Evolutionary conservation across 2,329 filamentous ascomycete species (phyloP).

Genomic region (Botryotinia narcissicola): DNA sequence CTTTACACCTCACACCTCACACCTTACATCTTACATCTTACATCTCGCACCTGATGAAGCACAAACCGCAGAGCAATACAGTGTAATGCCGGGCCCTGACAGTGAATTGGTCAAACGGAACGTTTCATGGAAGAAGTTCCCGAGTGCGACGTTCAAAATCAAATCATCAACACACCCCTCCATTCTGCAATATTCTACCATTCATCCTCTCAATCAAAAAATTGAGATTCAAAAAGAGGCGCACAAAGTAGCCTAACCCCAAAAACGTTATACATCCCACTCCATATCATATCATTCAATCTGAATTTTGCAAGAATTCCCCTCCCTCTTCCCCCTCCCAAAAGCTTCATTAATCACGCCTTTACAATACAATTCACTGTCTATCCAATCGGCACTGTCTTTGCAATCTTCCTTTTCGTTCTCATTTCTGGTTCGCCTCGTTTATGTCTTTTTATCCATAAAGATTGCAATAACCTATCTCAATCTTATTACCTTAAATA

Average conservation of each 20-base stretch:
- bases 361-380: background rate
- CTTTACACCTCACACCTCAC: background rate
- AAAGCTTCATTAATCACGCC: background rate
- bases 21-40: background rate
- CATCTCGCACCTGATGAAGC: background rate
- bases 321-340: background rate
- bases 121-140: slow-evolving; percentile 18
- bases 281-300: background rate
- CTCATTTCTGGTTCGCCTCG: slow-evolving; percentile 3
- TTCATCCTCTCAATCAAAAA: slow-evolving; percentile 6
- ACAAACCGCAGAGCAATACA: slow-evolving; percentile 6
- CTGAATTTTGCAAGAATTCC: background rate
- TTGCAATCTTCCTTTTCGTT: slow-evolving; percentile 12
- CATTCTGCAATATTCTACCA: background rate
- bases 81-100: slow-evolving; percentile 19
- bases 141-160: slow-evolving; percentile 18
- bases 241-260: slow-evolving; percentile 14
- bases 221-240: slow-evolving; percentile 3
- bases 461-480: slow-evolving; percentile 21
- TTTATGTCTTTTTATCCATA: slow-evolving; percentile 6
- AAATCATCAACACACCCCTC: background rate
- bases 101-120: slow-evolving; percentile 21
- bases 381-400: slow-evolving; percentile 7
- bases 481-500: slow-evolving; percentile 11
- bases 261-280: slow-evolving; percentile 5